Percentiles rank a stretch among this genome's conserved stretches.
Conservation (phyloP, 108 stramenopile species). For the Pseudonitzschia pungens region DNA sequence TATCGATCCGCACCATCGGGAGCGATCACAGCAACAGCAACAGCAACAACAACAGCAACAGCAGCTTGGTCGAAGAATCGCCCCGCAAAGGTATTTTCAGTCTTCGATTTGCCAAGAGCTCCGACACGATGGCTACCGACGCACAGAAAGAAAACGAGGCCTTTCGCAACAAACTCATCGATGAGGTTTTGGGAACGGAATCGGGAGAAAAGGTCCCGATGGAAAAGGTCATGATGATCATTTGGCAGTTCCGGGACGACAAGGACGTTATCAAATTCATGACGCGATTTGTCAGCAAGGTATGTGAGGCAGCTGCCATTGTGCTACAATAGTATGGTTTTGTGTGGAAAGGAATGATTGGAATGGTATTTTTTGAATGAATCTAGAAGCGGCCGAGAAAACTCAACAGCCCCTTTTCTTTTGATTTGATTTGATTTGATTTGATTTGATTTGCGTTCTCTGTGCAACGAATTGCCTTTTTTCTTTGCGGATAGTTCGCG, state of each 20-base stretch:
- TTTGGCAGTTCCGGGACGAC: conserved; percentile 94
- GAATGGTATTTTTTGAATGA: too few relatives aligned
- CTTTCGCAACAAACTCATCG: conserved; percentile 56
- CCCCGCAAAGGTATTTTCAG: not conserved
- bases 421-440: not conserved
- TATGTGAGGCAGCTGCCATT: conserved; percentile 2
- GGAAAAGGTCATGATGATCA: conserved; percentile 95
- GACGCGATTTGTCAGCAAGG: conserved; percentile 90
- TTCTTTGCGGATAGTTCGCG: conserved; percentile 65
- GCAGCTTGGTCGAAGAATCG: not conserved
- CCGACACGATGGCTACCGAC: conserved; percentile 24
- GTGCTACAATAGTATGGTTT: not conserved
- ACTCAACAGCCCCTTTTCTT: not conserved
- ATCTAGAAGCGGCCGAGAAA: too few relatives aligned
- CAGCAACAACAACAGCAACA: too few relatives aligned
- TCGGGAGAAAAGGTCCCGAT: conserved; percentile 78
- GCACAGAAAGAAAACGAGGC: conserved; percentile 26
- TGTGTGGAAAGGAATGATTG: not conserved
- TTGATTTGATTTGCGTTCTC: not conserved
- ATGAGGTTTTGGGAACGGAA: conserved; percentile 81
- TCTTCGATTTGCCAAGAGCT: conserved; percentile 18
- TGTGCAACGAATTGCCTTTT: not conserved
- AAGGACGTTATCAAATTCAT: conserved; percentile 91
- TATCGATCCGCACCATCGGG: not conserved
- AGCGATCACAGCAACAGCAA: not conserved